Conservation (phyloP, 108 stramenopile species). For the Seminavis robusta region DNA sequence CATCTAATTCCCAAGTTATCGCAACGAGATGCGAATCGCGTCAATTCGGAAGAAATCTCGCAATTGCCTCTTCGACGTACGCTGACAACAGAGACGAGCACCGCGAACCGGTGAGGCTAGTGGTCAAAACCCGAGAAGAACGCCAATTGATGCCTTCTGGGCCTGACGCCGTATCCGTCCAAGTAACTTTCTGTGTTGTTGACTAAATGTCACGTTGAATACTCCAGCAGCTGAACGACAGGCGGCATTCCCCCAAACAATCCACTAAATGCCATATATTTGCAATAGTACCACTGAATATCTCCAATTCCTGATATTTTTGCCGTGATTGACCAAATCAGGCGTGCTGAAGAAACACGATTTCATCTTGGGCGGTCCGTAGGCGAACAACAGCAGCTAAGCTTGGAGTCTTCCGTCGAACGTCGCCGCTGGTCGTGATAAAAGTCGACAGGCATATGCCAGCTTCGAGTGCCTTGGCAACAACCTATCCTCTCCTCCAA, state of each 20-base stretch:
- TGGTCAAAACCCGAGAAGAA: constrained; percentile 32
- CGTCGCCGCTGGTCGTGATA: too few species aligned
- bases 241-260: constrained; percentile 26
- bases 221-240: constrained; percentile 34
- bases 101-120: too few species aligned
- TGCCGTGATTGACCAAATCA: too few species aligned
- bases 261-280: too few species aligned
- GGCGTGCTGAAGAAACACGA: too few species aligned
- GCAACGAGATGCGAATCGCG: not conserved
- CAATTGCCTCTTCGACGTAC: constrained; percentile 40
- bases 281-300: constrained; percentile 79
- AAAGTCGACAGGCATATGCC: too few species aligned
- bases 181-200: constrained; percentile 25
- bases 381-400: too few species aligned
- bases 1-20: constrained; percentile 41
- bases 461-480: too few species aligned
- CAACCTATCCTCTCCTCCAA: too few species aligned
- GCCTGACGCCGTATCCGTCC: constrained; percentile 72
- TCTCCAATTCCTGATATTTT: constrained; percentile 26
- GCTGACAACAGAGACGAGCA: too few species aligned
- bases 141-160: constrained; percentile 81
- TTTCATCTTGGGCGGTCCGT: too few species aligned
- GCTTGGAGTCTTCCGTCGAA: too few species aligned
- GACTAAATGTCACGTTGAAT: constrained; percentile 51
- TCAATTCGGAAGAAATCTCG: constrained; percentile 32